Conservation (phyloP, 2,329 filamentous ascomycete species). For the Colletotrichum incanum region DNA sequence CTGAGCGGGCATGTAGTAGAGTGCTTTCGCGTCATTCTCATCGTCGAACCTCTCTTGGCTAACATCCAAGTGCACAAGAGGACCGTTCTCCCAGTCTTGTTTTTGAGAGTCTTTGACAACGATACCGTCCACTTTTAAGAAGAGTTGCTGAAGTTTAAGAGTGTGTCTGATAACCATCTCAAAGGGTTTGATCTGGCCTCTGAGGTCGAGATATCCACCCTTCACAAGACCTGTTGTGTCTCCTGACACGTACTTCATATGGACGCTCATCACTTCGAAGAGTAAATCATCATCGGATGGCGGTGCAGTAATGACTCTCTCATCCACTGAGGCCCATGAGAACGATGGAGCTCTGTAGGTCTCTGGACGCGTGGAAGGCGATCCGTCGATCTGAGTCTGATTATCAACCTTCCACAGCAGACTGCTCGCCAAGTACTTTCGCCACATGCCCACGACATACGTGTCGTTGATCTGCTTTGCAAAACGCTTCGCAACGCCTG, state of each 20-base stretch:
- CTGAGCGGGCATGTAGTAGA: conserved; percentile 11
- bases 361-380: neutral
- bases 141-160: neutral
- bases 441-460: conserved; percentile 22
- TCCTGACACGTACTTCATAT: neutral
- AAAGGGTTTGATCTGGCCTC: neutral
- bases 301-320: fast-evolving
- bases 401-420: neutral
- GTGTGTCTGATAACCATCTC: neutral
- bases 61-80: neutral
- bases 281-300: neutral
- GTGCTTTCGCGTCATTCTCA: neutral
- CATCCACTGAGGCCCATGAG: conserved; percentile 18
- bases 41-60: conserved; percentile 2
- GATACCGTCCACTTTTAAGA: neutral
- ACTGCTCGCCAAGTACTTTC: neutral
- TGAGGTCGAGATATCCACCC: conserved; percentile 14
- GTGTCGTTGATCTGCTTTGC: neutral
- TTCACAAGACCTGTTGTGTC: conserved; percentile 5
- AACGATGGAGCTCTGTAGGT: conserved; percentile 2
- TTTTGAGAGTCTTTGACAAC: neutral
- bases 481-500: conserved; percentile 7
- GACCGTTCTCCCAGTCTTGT: neutral
- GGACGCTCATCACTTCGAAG: neutral
- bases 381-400: conserved; percentile 12